These are phyloP conservation scores for Fraxinus floribunda DNA, from an alignment of 305 asterid species.

Conservation along the genomic window DNA sequence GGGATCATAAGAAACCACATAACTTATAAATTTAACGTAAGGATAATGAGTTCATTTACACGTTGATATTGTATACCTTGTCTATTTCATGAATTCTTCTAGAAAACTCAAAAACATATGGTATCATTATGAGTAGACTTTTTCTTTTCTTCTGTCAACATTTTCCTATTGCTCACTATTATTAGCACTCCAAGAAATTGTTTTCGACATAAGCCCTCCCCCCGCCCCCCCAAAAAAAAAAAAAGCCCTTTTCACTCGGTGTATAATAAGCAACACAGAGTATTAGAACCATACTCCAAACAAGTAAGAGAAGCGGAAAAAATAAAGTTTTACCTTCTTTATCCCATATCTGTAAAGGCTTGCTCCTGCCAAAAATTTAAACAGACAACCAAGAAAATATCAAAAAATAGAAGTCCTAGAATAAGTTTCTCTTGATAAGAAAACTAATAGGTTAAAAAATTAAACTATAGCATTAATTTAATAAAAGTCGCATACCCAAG, in stretches of 20 bases:
- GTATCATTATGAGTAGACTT: neutral
- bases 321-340: conserved; percentile 61
- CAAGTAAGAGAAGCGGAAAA: neutral
- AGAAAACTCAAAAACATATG: neutral
- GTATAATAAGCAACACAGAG: neutral
- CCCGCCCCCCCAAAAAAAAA: too few relatives aligned
- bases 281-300: neutral
- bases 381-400: neutral
- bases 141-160: neutral
- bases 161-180: neutral
- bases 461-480: neutral
- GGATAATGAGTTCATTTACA: neutral
- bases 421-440: neutral
- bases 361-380: conserved; percentile 60
- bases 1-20: neutral
- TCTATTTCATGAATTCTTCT: neutral
- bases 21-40: neutral
- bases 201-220: neutral
- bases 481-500: conserved; percentile 58
- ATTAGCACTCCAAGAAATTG: neutral
- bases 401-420: neutral
- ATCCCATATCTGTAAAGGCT: conserved; percentile 98
- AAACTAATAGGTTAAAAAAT: neutral
- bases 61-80: neutral
- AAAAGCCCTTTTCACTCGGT: neutral